Base-by-base conservation (phyloP, 305 asterid genomes). In the Stenogyne calaminthoides region DNA sequence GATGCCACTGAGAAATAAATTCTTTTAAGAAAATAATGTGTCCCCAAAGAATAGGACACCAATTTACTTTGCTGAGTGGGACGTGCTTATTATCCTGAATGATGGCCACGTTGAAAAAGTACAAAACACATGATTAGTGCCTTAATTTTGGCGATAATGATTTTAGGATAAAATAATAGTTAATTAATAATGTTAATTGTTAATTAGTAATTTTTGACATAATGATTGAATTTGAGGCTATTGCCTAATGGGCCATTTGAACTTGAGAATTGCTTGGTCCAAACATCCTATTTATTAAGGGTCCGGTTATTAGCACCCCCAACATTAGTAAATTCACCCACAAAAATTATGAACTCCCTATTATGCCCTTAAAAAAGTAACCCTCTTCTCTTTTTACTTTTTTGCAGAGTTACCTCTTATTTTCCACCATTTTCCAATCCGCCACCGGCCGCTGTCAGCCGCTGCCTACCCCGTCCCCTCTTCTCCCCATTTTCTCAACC, bases 1-100 rank as follows among this genome's bases (percentile, higher is more conserved):
- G 78, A 77, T 72, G 51, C 44, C 78, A 72, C 75, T 72, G n/a
- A 7, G 27, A 37, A 49, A 57, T 25, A 54, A 51, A 44, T 55
- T 40, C 12, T 42, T 20, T 60, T 25, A 19, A 44, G 49, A 34
- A 15, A 27, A 5, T 42, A 19, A 27, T 56, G 25, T 61, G 56
- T 7, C 47, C 66, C 67, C 68, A 64, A 34, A 34, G 80, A 70
- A 64, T 70, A 58, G 27, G 80, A 77, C 72, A 70, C 56, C 64
- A 12, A 57, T 25, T 68, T 75, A 71, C 61, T 71, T 71, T 59
- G 51, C 7, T 44, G 1, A 15, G 76, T 71, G 47, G 73, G 61
- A 20, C 20, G 44, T 29, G 58, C 66, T 64, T 73, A 25, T 12
- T 19, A 52, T 36, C 44, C 39, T 14, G 42, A 55, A 55, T 55